Percentiles rank a stretch among this genome's conserved stretches.
Evolutionary conservation across 169 alveolate species (phyloP).

Genomic region (Plasmodium chabaudi): DNA sequence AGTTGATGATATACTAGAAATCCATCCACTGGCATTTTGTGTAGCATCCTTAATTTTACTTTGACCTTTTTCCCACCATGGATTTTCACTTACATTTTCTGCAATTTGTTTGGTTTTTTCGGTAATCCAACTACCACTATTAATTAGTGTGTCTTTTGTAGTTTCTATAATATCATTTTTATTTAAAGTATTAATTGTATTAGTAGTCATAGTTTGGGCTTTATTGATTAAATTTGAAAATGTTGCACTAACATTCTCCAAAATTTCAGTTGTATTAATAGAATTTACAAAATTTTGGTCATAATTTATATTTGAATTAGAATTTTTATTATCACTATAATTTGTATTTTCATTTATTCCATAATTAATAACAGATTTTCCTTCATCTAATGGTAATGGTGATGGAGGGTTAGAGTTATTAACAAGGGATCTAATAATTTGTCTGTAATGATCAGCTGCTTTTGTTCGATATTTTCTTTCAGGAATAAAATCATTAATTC

Average conservation of each 20-base stretch:
- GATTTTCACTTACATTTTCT: slow-evolving; percentile 75
- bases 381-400: slow-evolving; percentile 70
- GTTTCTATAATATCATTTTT: slow-evolving; percentile 65
- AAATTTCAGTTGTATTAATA: slow-evolving; percentile 47
- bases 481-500: slow-evolving; percentile 81
- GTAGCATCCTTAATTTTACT: slow-evolving; percentile 75
- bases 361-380: slow-evolving; percentile 46
- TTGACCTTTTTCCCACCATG: slow-evolving; percentile 75
- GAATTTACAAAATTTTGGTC: slow-evolving; percentile 44
- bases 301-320: slow-evolving; percentile 20
- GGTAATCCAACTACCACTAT: slow-evolving; percentile 72
- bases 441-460: slow-evolving; percentile 87
- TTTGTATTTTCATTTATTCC: slow-evolving; percentile 59
- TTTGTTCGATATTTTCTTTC: slow-evolving; percentile 83
- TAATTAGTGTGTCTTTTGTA: slow-evolving; percentile 72
- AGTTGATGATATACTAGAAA: slow-evolving; percentile 62
- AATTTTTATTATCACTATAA: slow-evolving; percentile 45
- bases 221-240: slow-evolving; percentile 55
- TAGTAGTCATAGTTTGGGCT: slow-evolving; percentile 67
- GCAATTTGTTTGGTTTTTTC: slow-evolving; percentile 76
- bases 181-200: slow-evolving; percentile 61
- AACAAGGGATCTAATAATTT: slow-evolving; percentile 60
- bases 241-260: slow-evolving; percentile 62
- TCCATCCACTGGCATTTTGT: slow-evolving; percentile 77
- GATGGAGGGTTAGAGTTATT: slow-evolving; percentile 71